A percentile compares a stretch with the other conserved stretches of the same genome.
These are phyloP conservation scores for Ophiostoma himal-ulmi DNA, from an alignment of 2,329 filamentous ascomycete species.

Conservation along the genomic window DNA sequence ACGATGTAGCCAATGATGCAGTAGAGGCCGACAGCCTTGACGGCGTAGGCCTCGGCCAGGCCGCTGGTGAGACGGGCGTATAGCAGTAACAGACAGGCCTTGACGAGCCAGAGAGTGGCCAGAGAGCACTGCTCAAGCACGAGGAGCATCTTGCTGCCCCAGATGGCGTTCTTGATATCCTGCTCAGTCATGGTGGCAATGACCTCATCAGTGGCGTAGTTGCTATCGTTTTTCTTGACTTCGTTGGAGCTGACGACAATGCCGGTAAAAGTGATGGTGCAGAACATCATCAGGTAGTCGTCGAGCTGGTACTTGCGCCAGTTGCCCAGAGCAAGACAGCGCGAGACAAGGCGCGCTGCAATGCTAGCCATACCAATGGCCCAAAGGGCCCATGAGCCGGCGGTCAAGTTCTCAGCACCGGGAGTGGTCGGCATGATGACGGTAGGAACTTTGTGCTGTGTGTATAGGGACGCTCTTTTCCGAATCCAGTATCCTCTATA, in stretches of 20 bases:
- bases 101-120: conserved; percentile 47
- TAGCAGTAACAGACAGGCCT: conserved; percentile 47
- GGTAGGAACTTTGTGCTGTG: neutral
- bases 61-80: conserved; percentile 47
- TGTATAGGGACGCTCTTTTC: neutral
- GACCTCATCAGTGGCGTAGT: conserved; percentile 37
- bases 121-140: conserved; percentile 50
- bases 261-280: conserved; percentile 40
- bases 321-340: conserved; percentile 39
- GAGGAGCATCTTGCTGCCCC: conserved; percentile 51
- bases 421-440: neutral
- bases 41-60: conserved; percentile 26
- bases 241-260: conserved; percentile 41
- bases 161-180: conserved; percentile 39
- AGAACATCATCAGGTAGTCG: conserved; percentile 52
- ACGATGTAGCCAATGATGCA: conserved; percentile 25
- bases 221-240: conserved; percentile 41
- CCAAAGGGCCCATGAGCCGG: conserved; percentile 27
- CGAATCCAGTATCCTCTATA: neutral
- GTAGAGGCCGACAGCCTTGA: conserved; percentile 38
- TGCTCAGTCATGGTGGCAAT: conserved; percentile 40
- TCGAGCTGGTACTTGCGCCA: conserved; percentile 47
- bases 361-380: conserved; percentile 24
- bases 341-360: conserved; percentile 27
- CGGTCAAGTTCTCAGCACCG: conserved; percentile 11